A percentile compares a stretch with the other conserved stretches of the same genome.
These are phyloP conservation scores for Begonia fuchsioides DNA, from an alignment of 306 rosid genomes.

Conservation along the genomic window DNA sequence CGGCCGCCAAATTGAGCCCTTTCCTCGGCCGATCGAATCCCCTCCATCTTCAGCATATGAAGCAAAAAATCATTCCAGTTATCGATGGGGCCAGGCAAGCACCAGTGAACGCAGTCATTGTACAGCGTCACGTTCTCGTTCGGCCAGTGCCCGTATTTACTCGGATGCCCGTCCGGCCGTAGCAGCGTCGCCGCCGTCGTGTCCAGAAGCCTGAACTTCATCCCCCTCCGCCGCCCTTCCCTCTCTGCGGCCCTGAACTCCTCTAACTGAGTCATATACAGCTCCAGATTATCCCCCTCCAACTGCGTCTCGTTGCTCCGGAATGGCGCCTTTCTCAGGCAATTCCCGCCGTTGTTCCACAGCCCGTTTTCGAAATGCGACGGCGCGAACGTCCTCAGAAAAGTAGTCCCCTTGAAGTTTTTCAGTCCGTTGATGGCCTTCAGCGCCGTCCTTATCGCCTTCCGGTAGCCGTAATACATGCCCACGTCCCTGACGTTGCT, in stretches of 20 bases:
- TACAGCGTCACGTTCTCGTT: constrained; percentile 48
- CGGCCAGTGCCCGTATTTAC: constrained; percentile 77
- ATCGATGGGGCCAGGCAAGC: constrained; percentile 81
- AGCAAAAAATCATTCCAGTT: constrained; percentile 65
- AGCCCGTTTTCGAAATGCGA: constrained; percentile 73
- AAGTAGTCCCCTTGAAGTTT: constrained; percentile 45
- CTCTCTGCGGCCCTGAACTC: constrained; percentile 52
- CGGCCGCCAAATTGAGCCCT: constrained; percentile 17
- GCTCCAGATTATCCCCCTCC: constrained; percentile 46
- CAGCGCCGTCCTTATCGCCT: constrained; percentile 50
- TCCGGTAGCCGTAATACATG: constrained; percentile 54
- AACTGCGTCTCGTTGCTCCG: constrained; percentile 45
- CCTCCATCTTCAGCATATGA: constrained; percentile 71
- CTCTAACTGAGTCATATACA: constrained; percentile 67
- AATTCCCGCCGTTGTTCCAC: constrained; percentile 76
- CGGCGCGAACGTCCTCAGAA: constrained; percentile 66
- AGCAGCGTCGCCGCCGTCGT: constrained; percentile 42
- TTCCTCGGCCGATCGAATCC: constrained; percentile 48
- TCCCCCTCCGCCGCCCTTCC: constrained; percentile 39
- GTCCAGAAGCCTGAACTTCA: constrained; percentile 50
- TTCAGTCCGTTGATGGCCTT: constrained; percentile 42
- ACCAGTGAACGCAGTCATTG: constrained; percentile 93
- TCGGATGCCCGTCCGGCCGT: constrained; percentile 95
- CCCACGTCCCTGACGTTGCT: constrained; percentile 45
- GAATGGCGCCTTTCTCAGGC: constrained; percentile 58